phyloP scores from a whole-genome alignment of 192 early-diverging fungal species.

The Umbelopsis ramanniana region DNA sequence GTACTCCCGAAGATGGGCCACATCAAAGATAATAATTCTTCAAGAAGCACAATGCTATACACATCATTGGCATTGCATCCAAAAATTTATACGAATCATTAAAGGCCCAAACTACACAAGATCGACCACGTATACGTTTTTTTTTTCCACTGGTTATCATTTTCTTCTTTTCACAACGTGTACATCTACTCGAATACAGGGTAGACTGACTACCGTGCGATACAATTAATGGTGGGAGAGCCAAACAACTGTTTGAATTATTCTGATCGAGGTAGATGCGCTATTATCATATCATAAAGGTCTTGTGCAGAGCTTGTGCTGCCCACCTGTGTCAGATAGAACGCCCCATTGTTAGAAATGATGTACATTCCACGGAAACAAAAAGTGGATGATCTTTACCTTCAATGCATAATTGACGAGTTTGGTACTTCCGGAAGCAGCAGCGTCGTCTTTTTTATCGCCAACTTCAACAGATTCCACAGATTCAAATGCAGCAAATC shows the following conservation, averaged over 20 bases:
- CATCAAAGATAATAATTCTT: too few species aligned
- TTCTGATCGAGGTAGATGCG: slow-evolving; percentile 20
- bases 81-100: too few species aligned
- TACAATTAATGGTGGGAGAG: background rate
- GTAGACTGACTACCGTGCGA: background rate
- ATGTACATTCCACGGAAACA: background rate
- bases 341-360: background rate
- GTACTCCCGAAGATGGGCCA: too few species aligned
- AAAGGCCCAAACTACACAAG: too few species aligned
- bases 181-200: background rate
- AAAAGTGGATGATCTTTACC: background rate
- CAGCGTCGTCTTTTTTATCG: slow-evolving; percentile 3
- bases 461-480: slow-evolving; percentile 24
- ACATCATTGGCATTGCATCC: too few species aligned
- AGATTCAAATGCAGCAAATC: slow-evolving; percentile 40
- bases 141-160: background rate
- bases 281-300: slow-evolving; percentile 29
- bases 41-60: too few species aligned
- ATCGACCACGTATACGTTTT: background rate
- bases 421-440: slow-evolving; percentile 1
- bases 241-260: slow-evolving; percentile 9
- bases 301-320: slow-evolving; percentile 27
- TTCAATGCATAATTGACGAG: slow-evolving; percentile 38
- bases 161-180: background rate
- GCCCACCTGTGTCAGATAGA: slow-evolving; percentile 1